Base-by-base conservation (phyloP, 2,329 filamentous ascomycete genomes). In the Aurifilum marmelostoma region DNA sequence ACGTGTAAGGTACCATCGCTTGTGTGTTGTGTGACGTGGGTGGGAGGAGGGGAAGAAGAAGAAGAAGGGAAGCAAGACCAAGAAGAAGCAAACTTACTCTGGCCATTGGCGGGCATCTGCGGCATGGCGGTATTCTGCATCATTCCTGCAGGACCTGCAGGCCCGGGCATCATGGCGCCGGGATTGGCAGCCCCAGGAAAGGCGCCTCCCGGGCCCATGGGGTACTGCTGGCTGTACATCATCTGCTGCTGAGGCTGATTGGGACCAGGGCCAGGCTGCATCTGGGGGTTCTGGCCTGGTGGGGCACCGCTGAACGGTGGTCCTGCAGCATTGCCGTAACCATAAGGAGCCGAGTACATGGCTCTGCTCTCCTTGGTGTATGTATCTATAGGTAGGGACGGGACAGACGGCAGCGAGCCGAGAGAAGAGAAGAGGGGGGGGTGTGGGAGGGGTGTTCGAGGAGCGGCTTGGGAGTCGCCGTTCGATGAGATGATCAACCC, bases 51-150 rank as follows among this genome's bases (percentile, higher is more conserved):
- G 1, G 18, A 8, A 7, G 18, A 9, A 21, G 18, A 8, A 21
- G 7, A 8, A 47, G 18, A n/a, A 47, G 16, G 7, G 21, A 14
- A 43, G 6, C 72, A 76, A 71, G 24, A 27, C 75, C 72, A 73
- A 75, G 72, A 73, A 74, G 72, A 71, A 71, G 73, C 73, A 70
- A 71, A 82, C 86, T 84, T 80, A 88, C 86, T 87, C 77, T 88
- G 86, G 66, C 86, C 85, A 81, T 88, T 88, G 72, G 83, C 79
- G 73, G 81, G 80, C 85, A 88, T 88, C 76, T 86, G 85, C 72
- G 83, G 83, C 85, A 88, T 87, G 76, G 80, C 84, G 74, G 85
- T 78, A 76, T 84, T 88, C 79, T 86, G 87, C 87, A 90, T 89
- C 87, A 90, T 89, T 75, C 83, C 86, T 78, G 81, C 83, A 79